Base-by-base conservation (phyloP, 768 basidiomycete genomes). In the Amanita rubescens region DNA sequence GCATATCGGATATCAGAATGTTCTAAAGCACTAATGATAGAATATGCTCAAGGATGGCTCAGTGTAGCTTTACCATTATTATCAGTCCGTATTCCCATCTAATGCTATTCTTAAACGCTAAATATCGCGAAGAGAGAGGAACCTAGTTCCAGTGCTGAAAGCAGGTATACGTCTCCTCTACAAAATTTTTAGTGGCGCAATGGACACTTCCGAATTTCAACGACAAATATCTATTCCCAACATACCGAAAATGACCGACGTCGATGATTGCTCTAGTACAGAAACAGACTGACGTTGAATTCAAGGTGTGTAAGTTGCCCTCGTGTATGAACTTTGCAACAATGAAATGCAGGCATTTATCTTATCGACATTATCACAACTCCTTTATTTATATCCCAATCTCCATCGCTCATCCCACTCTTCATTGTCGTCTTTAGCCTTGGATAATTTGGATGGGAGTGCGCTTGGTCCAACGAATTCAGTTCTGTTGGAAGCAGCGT, bases 191-290 rank as follows among this genome's bases (percentile, higher is more conserved):
- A 77, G 75, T 24, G 71, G 69, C 49, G 80, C 84, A 2, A 68
- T 69, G 20, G 78, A 81, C 63, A 71, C 79, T n/a, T 72, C 82
- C 27, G 90, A 92, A 66, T 92, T 90, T 66, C 87, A 91, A 63
- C 75, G 91, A 62, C 90, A 92, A 66, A 71, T 90, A 3, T 79
- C 78, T 33, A 72, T 75, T 4, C 90, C 91, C 2, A 82, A 82
- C 60, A 74, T 90, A 22, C 75, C 83, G 15, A 92, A 90, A 69
- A 82, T 86, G 64, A 81, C 81, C 24, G n/a, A 59, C 71, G 38
- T 78, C 79, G 3, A 68, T 91, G 32, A 65, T 87, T 27, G 64
- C 70, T 3, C 64, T 89, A 20, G 75, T 74, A 5, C 82, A 86
- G 45, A 79, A 75, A 56, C 70, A 71, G 43, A 51, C 56, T 3